These are phyloP conservation scores for Anthoceros angustus DNA, from an alignment of 225 moss, liverwort and hornwort species.

Conservation along the genomic window DNA sequence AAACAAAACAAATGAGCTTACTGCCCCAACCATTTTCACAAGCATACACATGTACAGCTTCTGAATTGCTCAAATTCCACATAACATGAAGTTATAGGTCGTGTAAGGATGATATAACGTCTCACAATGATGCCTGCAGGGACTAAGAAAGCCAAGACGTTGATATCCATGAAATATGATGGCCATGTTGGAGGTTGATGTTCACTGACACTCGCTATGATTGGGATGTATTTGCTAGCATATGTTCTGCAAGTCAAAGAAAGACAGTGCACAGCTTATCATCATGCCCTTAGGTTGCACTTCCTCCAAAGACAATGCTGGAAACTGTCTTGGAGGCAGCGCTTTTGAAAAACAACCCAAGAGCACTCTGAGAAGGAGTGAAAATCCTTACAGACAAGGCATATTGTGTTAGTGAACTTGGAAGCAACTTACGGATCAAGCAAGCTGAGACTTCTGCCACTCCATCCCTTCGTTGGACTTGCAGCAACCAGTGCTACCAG, in stretches of 20 bases:
- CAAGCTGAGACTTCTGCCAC: conserved; percentile 98
- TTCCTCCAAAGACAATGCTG: neutral
- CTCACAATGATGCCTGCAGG: conserved; percentile 97
- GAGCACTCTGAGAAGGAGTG: neutral
- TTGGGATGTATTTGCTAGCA: conserved; percentile 99
- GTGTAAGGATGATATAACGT: neutral
- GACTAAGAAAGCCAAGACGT: conserved; percentile 85
- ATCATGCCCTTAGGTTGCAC: neutral
- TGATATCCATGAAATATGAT: conserved; percentile 99
- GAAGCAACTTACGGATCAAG: conserved; percentile 71
- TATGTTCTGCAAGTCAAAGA: conserved; percentile 52
- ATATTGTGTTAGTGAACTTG: neutral
- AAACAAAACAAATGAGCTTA: neutral
- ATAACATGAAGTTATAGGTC: neutral
- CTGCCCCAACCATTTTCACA: neutral
- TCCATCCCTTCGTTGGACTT: conserved; percentile 98
- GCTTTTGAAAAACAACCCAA: neutral
- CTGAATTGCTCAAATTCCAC: too few relatives aligned
- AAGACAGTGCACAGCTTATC: neutral
- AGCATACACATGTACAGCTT: too few relatives aligned
- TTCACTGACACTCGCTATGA: conserved; percentile 99
- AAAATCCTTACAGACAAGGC: neutral
- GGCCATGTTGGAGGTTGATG: conserved; percentile 99
- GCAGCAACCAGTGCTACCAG: conserved; percentile 84
- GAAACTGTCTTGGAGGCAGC: neutral